Base-by-base conservation (phyloP, 441 rosid genomes). In the Populus hybrid region DNA sequence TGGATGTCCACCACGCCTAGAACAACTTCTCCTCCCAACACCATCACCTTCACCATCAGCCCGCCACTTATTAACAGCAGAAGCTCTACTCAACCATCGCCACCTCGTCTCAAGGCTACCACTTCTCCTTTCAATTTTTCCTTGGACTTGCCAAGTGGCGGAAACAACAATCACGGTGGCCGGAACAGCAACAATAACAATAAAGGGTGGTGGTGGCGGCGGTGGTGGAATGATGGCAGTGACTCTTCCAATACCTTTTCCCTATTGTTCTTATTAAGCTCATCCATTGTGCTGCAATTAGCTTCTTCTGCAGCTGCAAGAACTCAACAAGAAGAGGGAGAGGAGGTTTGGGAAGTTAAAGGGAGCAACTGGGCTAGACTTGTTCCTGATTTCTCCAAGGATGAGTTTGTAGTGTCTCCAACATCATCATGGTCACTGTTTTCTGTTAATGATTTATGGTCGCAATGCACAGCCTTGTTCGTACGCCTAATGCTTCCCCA, bases 401-500 rank as follows among this genome's bases (percentile, higher is more conserved):
- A 93, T 77, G 87, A 80, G 69, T 93, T 90, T 71, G 81, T 90
- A 24, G 80, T 83, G 16, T 84, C 84, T 74, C 77, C 84, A 28
- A 50, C 83, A 71, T 23, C 84, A 24, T 74, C 79, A 10, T 34
- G 16, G 40, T 40, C 26, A 8, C 11, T 34, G 24, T 36, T 9
- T 9, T 21, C 24, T 69, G 26, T 69, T 40, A 38, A 38, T 11
- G 84, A 75, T 79, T 76, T 89, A 28, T 79, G 92, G 84, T 34
- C 78, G 57, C 87, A 86, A 14, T 89, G 89, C 74, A 86, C 81
- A 84, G 80, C 82, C 36, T 79, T 92, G 42, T 70, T 90, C 10
- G 67, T 78, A 80, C 84, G 81, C 6, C 82, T 95, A 75, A 81
- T 95, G 88, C 98, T 95, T 57, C 99, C 99, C 14, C 93, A 93